Base-by-base conservation (phyloP, 495 filamentous ascomycete species). In the Jackrogersella multiformis region DNA sequence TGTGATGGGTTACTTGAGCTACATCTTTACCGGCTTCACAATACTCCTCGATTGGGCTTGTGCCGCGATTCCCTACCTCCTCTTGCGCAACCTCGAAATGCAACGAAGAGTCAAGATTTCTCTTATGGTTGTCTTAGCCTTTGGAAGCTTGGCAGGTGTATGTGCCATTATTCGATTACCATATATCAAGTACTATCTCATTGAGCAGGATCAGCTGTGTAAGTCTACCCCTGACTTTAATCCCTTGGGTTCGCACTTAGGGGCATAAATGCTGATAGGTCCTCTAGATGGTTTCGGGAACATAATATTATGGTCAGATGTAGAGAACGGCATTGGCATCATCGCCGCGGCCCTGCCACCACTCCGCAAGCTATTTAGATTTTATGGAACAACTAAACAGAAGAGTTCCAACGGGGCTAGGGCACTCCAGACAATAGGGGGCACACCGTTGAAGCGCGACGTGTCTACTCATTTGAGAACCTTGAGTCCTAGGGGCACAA, bases 271-370 rank as follows among this genome's bases (percentile, higher is more conserved):
- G 32, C 5, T 49, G 7, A 49, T 5, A 18, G 5, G 15, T 28
- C n/a, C n/a, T 16, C 12, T 32, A 49, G 45, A 32, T 30, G n/a
- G n/a, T 5, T 49, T 49, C n/a, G 45, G 24, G n/a, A 49, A 49
- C 15, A 49, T 49, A 8, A 49, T 32, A 1, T 13, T 49, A 2
- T 49, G 45, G 45, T 49, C 45, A 3, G 32, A 18, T 18, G 45
- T 49, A 24, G 45, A 49, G 26, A 49, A 49, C 13, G 45, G 45
- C 5, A 49, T 49, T n/a, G 45, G 45, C n/a, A 49, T 49, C n/a
- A 49, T 49, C n/a, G 45, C 45, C 15, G 45, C 45, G 9, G 23
- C 45, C 12, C 13, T 49, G 24, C 45, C 45, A 18, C 45, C 45
- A 3, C 30, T 49, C 2, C 45, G 45, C 18, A 49, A 32, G 26